Conservation (phyloP, 306 rosid species). For the Fagus crenata region DNA sequence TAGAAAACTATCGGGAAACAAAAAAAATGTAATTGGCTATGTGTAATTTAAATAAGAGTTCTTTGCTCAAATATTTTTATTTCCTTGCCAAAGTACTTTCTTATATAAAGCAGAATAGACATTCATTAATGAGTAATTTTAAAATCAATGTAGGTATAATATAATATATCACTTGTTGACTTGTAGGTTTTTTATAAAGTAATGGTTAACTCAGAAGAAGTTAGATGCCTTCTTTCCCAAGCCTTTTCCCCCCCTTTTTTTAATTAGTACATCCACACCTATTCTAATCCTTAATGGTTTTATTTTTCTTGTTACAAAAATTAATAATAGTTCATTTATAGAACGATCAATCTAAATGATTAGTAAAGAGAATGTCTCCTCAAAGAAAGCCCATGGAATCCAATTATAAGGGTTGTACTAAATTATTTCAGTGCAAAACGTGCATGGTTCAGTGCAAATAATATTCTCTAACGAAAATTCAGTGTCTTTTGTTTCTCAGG, state of each 20-base stretch:
- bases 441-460: not conserved
- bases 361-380: not conserved
- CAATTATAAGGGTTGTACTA: not conserved
- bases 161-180: constrained; percentile 18
- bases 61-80: not conserved
- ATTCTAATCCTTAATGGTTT: constrained; percentile 10
- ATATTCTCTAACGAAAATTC: not conserved
- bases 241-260: not conserved
- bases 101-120: constrained; percentile 23
- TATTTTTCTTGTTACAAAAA: not conserved
- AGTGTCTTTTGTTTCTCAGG: not conserved
- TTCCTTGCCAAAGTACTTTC: constrained; percentile 29
- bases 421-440: not conserved
- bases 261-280: not conserved
- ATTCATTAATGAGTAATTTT: constrained; percentile 23
- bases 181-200: constrained; percentile 5
- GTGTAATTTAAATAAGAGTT: not conserved
- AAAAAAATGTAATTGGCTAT: not conserved
- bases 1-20: not conserved
- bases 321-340: not conserved
- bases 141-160: constrained; percentile 22
- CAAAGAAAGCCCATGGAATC: not conserved
- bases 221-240: constrained; percentile 34
- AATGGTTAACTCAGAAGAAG: constrained; percentile 34
- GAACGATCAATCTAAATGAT: not conserved